Conservation (phyloP, 2,329 filamentous ascomycete genomes). For the Fusarium sarcochroum region DNA sequence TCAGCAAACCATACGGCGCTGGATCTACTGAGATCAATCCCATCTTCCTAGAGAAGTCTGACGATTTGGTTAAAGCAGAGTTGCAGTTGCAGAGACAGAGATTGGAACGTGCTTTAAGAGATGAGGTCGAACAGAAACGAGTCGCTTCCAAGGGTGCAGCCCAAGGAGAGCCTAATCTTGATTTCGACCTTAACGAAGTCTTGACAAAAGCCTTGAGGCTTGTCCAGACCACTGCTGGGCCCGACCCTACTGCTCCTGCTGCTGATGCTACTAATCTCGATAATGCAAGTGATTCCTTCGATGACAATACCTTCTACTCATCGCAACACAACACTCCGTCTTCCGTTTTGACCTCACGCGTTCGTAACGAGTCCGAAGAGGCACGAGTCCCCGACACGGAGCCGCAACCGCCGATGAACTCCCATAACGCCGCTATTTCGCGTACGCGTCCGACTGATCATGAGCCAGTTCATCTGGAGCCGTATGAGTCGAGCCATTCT, state of each 20-base stretch:
- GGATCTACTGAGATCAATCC: constrained; percentile 81
- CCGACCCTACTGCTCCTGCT: constrained; percentile 70
- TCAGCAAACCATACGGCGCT: constrained; percentile 59
- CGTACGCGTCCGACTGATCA: constrained; percentile 18
- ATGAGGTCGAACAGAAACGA: constrained; percentile 78
- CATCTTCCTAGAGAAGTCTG: constrained; percentile 87
- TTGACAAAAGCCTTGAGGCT: constrained; percentile 78
- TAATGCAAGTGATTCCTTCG: constrained; percentile 82
- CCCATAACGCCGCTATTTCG: constrained; percentile 26
- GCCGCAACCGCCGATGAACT: constrained; percentile 26
- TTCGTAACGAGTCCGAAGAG: constrained; percentile 62
- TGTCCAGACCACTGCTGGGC: constrained; percentile 77
- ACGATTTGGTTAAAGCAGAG: constrained; percentile 86
- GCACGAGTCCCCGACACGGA: constrained; percentile 36
- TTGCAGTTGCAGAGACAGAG: constrained; percentile 83
- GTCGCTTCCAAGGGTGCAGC: constrained; percentile 56
- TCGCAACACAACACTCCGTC: constrained; percentile 88
- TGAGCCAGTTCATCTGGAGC: constrained; percentile 15
- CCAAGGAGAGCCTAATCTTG: constrained; percentile 69
- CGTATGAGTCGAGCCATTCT: constrained; percentile 17
- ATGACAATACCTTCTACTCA: constrained; percentile 96
- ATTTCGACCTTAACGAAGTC: constrained; percentile 81
- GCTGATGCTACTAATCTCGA: constrained; percentile 72
- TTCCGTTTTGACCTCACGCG: constrained; percentile 62
- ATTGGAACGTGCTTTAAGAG: constrained; percentile 81